phyloP scores from a whole-genome alignment of 805 yeast species.

The Metschnikowia lochheadii region DNA sequence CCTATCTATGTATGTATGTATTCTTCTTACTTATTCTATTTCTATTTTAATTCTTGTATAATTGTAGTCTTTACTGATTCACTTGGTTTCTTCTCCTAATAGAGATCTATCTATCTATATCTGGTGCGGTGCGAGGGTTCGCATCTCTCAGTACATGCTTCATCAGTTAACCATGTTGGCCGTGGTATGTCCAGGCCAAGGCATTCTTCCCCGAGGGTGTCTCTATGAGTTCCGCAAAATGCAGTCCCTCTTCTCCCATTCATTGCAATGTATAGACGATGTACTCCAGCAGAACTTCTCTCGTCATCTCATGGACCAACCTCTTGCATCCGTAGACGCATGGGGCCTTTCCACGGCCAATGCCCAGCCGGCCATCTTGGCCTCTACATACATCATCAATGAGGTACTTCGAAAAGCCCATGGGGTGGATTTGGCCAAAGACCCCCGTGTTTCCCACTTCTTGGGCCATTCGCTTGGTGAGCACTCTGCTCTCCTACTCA shows the following conservation, averaged over 20 bases:
- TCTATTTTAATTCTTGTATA: too few species aligned
- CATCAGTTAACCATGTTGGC: constrained; percentile 8
- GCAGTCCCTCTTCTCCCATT: constrained; percentile 7
- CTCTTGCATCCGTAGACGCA: constrained; percentile 9
- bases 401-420: constrained; percentile 6
- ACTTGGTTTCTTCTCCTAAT: too few species aligned
- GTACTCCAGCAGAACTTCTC: constrained; percentile 10
- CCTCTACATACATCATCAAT: constrained; percentile 27
- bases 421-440: constrained; percentile 17
- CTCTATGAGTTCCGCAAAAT: constrained; percentile 8
- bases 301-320: constrained; percentile 8
- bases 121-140: neutral
- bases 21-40: too few species aligned
- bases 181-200: constrained; percentile 20
- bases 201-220: constrained; percentile 16
- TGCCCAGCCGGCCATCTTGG: constrained; percentile 54
- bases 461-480: constrained; percentile 20
- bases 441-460: constrained; percentile 9
- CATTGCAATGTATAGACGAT: constrained; percentile 15
- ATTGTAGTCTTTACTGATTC: too few species aligned
- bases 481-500: constrained; percentile 16
- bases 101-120: too few species aligned
- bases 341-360: constrained; percentile 23
- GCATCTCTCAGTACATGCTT: neutral
- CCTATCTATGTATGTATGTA: too few species aligned